These are phyloP conservation scores for Boletus tomentosulus DNA, from an alignment of 768 basidiomycete species.

Conservation along the genomic window DNA sequence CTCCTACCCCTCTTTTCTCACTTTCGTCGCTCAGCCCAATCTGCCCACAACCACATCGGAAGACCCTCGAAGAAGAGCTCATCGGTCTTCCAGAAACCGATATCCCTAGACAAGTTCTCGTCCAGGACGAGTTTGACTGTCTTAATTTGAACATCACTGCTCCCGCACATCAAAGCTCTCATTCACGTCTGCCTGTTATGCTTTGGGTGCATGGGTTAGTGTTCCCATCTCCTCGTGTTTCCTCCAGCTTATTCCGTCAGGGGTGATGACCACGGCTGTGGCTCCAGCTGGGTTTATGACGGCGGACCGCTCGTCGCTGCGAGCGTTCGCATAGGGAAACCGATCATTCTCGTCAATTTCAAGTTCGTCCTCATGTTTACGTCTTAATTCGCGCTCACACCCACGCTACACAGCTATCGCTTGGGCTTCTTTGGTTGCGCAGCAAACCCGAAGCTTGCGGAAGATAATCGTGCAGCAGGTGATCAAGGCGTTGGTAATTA, in stretches of 20 bases:
- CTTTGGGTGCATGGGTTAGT: conserved; percentile 82
- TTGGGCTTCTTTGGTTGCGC: conserved; percentile 75
- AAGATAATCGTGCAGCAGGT: conserved; percentile 61
- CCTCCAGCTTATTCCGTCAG: conserved; percentile 36
- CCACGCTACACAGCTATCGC: conserved; percentile 51
- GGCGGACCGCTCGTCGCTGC: conserved; percentile 67
- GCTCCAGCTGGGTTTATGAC: conserved; percentile 76
- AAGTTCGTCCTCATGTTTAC: conserved; percentile 50
- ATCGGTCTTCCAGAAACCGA: conserved; percentile 54
- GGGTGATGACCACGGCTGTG: conserved; percentile 68
- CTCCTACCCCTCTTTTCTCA: not conserved
- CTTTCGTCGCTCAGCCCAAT: conserved; percentile 49
- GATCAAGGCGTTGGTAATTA: conserved; percentile 78
- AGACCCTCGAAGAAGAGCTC: conserved; percentile 54
- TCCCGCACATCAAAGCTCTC: conserved; percentile 51
- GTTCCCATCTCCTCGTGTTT: conserved; percentile 5
- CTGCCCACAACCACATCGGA: conserved; percentile 59
- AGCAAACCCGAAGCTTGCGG: conserved; percentile 58
- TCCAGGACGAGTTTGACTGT: conserved; percentile 75
- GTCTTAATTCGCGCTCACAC: conserved; percentile 10
- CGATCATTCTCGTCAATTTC: conserved; percentile 67
- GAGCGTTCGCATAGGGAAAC: conserved; percentile 58
- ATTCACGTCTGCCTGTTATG: conserved; percentile 70
- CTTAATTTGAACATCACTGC: conserved; percentile 79
- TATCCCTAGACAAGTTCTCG: conserved; percentile 49